Evolutionary conservation across 2,329 filamentous ascomycete species (phyloP).

Genomic region (Pseudogymnoascus sp.): DNA sequence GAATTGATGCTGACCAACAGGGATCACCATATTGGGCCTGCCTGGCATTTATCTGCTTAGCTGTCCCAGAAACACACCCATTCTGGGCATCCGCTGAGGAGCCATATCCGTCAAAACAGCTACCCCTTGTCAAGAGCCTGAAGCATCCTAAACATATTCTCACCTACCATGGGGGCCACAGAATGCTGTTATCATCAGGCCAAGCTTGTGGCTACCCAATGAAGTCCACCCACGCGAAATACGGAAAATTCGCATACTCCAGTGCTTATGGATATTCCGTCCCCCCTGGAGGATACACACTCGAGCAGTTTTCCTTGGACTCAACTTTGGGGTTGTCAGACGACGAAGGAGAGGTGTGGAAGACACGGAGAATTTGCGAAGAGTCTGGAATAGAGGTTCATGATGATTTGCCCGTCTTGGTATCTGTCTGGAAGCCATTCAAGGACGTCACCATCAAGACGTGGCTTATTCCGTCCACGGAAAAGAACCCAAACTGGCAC

Average conservation of each 20-base stretch:
- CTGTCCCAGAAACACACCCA: conserved; percentile 58
- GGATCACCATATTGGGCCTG: conserved; percentile 61
- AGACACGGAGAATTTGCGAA: conserved; percentile 60
- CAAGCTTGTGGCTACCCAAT: conserved; percentile 78
- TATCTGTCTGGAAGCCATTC: conserved; percentile 65
- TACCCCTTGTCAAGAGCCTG: conserved; percentile 54
- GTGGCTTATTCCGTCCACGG: conserved; percentile 53
- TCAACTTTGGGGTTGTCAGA: conserved; percentile 69
- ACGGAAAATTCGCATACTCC: conserved; percentile 71
- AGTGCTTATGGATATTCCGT: conserved; percentile 71
- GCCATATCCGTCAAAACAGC: conserved; percentile 42
- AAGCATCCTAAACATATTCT: conserved; percentile 66
- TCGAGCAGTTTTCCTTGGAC: conserved; percentile 69
- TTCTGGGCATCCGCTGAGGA: conserved; percentile 69
- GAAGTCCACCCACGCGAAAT: conserved; percentile 74
- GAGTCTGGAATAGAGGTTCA: conserved; percentile 54
- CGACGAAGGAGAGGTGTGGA: conserved; percentile 72
- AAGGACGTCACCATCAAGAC: conserved; percentile 58
- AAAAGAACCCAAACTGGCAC: conserved; percentile 59
- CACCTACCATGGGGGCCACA: conserved; percentile 63
- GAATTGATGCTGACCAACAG: background rate
- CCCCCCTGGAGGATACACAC: conserved; percentile 64
- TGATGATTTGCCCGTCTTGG: conserved; percentile 49
- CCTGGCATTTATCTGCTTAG: conserved; percentile 66
- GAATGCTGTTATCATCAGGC: conserved; percentile 66